Evolutionary conservation across 208 protist genomes (phyloP).

Genomic region (Willaertia magna): DNA sequence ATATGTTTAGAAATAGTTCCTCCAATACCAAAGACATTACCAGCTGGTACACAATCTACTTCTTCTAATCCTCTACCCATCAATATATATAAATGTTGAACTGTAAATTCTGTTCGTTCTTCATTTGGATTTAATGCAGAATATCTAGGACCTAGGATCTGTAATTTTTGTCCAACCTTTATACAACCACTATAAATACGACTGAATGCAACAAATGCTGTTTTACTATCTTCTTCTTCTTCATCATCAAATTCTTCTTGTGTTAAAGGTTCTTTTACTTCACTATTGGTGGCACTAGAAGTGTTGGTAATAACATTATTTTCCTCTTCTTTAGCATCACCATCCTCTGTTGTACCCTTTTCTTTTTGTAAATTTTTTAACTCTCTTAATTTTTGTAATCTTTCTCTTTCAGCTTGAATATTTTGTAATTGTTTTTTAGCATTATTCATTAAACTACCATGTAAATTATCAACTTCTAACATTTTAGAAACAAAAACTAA

Average conservation of each 20-base stretch:
- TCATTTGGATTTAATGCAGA: constrained; percentile 46
- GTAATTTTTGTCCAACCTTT: constrained; percentile 59
- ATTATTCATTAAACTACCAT: background rate
- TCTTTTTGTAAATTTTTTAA: background rate
- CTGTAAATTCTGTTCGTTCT: constrained; percentile 33
- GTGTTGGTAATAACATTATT: no score
- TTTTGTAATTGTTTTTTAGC: background rate
- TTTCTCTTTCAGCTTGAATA: background rate
- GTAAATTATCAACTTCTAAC: constrained; percentile 16
- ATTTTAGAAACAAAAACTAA: constrained; percentile 43
- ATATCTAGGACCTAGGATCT: constrained; percentile 48
- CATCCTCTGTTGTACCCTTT: background rate
- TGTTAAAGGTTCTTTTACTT: no score
- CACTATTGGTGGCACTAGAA: no score
- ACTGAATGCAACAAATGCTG: constrained; percentile 83
- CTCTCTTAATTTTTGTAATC: background rate
- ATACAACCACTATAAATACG: constrained; percentile 86
- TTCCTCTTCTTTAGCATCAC: background rate
- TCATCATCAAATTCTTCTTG: background rate
- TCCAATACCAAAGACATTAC: constrained; percentile 76
- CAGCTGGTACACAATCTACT: constrained; percentile 53
- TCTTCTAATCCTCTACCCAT: constrained; percentile 81
- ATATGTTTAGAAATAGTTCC: constrained; percentile 72
- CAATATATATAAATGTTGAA: constrained; percentile 64
- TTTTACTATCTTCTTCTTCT: constrained; percentile 26